Percentiles rank a stretch among this genome's conserved stretches.
Conservation (phyloP, 164 flowering plant genomes). For the Warburgia ugandensis region DNA sequence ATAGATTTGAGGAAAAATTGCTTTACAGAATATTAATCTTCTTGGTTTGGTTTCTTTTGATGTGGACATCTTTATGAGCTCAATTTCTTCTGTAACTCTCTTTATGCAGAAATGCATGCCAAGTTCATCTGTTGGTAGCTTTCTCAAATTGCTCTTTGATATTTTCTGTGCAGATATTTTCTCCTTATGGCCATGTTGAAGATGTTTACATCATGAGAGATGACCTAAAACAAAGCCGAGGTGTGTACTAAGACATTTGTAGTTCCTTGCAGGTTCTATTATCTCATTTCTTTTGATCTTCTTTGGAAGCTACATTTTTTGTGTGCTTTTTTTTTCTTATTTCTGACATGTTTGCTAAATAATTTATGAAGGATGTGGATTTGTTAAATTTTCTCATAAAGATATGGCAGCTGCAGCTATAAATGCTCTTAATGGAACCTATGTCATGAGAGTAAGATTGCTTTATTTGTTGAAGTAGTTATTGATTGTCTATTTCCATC, state of each 20-base stretch:
- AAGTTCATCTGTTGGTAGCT: not conserved
- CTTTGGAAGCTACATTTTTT: not conserved
- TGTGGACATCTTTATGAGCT: no score
- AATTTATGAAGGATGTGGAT: conserved; percentile 64
- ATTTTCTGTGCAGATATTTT: conserved; percentile 52
- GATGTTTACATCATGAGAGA: conserved; percentile 99
- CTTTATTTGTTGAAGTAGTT: not conserved
- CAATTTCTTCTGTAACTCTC: no score
- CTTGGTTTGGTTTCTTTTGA: no score
- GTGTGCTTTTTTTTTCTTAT: not conserved
- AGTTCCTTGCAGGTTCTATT: no score
- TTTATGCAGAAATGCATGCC: no score
- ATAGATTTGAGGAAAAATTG: no score
- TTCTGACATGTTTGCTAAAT: conserved; percentile 1
- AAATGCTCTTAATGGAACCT: conserved; percentile 64
- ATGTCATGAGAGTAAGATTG: conserved; percentile 58
- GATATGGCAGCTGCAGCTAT: conserved; percentile 95
- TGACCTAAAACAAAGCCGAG: conserved; percentile 83
- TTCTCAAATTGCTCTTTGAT: not conserved
- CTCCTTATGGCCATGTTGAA: conserved; percentile 83
- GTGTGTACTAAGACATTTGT: conserved; percentile 27
- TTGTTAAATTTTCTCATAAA: conserved; percentile 55
- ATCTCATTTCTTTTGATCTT: not conserved
- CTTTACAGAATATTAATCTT: no score
- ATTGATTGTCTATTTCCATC: no score